These are phyloP conservation scores for Papilionanthe hybrid DNA, from an alignment of 116 monocot species.

Conservation along the genomic window DNA sequence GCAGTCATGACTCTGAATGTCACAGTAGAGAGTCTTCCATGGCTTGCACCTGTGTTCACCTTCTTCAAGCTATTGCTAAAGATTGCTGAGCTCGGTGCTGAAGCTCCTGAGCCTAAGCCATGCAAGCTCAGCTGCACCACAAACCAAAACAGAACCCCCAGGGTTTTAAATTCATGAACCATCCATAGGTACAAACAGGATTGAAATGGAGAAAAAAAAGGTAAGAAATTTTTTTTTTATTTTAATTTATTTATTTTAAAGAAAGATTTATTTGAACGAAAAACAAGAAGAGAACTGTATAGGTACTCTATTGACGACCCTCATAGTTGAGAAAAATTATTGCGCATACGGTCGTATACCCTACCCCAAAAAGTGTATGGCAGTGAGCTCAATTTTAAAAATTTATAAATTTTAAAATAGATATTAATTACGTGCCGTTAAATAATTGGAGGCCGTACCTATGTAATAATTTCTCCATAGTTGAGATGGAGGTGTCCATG, in stretches of 20 bases:
- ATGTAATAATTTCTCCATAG: too few species aligned
- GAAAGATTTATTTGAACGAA: background rate
- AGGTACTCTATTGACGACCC: constrained; percentile 60
- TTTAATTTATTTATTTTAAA: background rate
- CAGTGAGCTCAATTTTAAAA: too few species aligned
- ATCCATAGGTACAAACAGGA: too few species aligned
- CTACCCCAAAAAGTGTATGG: too few species aligned
- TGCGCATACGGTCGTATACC: too few species aligned
- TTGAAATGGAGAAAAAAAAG: too few species aligned
- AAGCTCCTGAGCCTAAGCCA: constrained; percentile 40
- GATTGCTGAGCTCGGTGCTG: constrained; percentile 52
- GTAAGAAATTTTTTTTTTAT: background rate
- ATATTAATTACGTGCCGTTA: too few species aligned
- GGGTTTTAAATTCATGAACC: too few species aligned
- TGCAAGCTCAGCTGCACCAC: constrained; percentile 37
- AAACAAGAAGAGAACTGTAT: constrained; percentile 19
- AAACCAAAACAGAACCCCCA: background rate
- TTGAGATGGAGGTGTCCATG: constrained; percentile 58
- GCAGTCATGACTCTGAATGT: constrained; percentile 57
- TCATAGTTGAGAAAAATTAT: too few species aligned
- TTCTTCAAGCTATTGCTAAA: constrained; percentile 66
- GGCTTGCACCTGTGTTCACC: constrained; percentile 24
- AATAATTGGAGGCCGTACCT: too few species aligned
- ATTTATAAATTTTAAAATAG: too few species aligned
- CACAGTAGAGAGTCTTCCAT: constrained; percentile 35